Base-by-base conservation (phyloP, 2,329 filamentous ascomycete species). In the Exophiala alcalophila region DNA sequence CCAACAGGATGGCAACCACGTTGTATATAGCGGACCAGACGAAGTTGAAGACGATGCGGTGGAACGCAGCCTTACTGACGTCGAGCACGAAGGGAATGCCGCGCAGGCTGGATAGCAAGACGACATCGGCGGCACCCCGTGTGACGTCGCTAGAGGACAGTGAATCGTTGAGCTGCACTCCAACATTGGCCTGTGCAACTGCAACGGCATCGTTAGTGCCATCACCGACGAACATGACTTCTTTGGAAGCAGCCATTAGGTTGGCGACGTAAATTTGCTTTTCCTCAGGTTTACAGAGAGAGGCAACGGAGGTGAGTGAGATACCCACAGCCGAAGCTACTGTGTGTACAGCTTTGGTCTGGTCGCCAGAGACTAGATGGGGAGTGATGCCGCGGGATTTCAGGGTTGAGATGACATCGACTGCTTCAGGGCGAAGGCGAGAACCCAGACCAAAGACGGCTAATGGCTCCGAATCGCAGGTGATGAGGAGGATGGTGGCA, bases 161-260 rank as follows among this genome's bases (percentile, higher is more conserved):
- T n/a, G n/a, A n/a, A n/a, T n/a, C n/a, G n/a, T 69, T 71, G 59
- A 91, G 77, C 52, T 86, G 82, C 0, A 89, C 70, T 20, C 86
- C 86, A 20, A 91, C 73, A 4, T 75, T 76, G 1, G 86, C 83
- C 57, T 81, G 77, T 0, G 83, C 79, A 2, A 91, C 71, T 0
- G 86, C 86, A 2, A 79, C 72, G 0, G 86, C 82, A 57, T 91
- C 86, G 59, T 91, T 91, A 10, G 83, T 87, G 2, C 86, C 86
- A 53, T 91, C 85, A 23, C 86, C 86, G 37, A 77, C 74, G 62
- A 91, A 90, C 5, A 89, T 61, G n/a, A 86, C 74, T 1, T 21
- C 40, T 21, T 39, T 21, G 20, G 21, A 25, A 9, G 25, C 27
- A 24, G 41, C 35, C 31, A 45, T 64, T 29, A 73, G 60, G 2